Evolutionary conservation across 495 filamentous ascomycete species (phyloP).

Genomic region (Chlorociboria aeruginascens): DNA sequence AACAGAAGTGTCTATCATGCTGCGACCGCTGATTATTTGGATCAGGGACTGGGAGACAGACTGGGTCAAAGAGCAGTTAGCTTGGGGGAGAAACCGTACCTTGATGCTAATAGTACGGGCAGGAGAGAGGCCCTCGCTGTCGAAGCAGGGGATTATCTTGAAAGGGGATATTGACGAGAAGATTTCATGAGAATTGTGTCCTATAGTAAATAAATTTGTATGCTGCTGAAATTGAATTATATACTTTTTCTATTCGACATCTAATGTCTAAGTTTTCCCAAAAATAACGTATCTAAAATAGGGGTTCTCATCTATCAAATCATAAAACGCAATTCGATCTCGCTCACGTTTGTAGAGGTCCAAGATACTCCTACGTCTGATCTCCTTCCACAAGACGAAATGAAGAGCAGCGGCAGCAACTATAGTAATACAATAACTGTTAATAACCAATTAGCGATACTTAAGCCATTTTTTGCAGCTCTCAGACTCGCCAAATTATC

Average conservation of each 20-base stretch:
- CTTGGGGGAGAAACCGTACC: constrained; percentile 58
- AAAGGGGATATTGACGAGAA: no score
- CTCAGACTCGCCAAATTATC: constrained; percentile 49
- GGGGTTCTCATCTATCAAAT: constrained; percentile 66
- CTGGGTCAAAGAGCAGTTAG: constrained; percentile 51
- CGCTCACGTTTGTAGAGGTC: constrained; percentile 46
- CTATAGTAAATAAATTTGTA: no score
- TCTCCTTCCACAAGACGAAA: constrained; percentile 43
- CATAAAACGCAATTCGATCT: constrained; percentile 54
- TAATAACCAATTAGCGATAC: no score
- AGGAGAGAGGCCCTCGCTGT: constrained; percentile 44
- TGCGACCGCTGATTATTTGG: constrained; percentile 47
- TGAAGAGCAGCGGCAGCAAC: constrained; percentile 40
- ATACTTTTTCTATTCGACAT: no score
- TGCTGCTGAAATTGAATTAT: no score
- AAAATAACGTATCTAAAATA: constrained; percentile 57
- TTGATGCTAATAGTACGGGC: constrained; percentile 46
- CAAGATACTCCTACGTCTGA: constrained; percentile 32
- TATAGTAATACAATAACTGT: constrained; percentile 59
- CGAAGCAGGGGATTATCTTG: no score
- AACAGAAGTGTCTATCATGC: constrained; percentile 60
- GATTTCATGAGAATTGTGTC: no score
- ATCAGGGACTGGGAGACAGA: constrained; percentile 40
- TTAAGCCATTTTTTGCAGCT: no score
- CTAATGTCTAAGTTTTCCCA: no score